Evolutionary conservation across 2,329 filamentous ascomycete species (phyloP), one percentile per base, ranked within the genome.

Genomic region (Ciborinia camelliae): DNA sequence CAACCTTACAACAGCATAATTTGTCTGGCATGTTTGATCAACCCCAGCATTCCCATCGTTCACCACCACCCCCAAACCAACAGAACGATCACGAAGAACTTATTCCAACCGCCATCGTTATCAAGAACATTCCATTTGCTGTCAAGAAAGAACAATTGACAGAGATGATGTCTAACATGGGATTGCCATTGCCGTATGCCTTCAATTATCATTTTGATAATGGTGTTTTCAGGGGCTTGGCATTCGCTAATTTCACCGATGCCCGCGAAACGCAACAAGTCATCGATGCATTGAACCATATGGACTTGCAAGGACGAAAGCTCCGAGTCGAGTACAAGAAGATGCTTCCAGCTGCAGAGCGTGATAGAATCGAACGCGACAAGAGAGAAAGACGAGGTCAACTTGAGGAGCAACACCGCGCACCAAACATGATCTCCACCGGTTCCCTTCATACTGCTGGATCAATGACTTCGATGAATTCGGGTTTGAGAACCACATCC

Each of bases 121-220:
- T 99, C 79, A 99, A 99, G 81, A 99, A 99, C 76, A 99, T 99
- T 45, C 95, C 96, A 0, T 99, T 99, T 76, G 95, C 96, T 35
- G 92, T 98, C 65, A 93, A 97, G 77, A 98, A 98, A 79, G 95
- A 99, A 78, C 92, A 94, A 73, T 83, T 99, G 47, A 91, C 96
- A 41, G 87, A 89, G 68, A 84, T 97, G 71, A 99, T 99, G 95
- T 91, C 93, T 10, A 91, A 97, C 26, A 86, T 98, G 84, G 90
- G 92, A 70, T 84, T 99, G 47, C 95, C 95, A 1, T 86, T 98
- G 71, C 95, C 95, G 0, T 99, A 99, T 75, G 95, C 95, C 15
- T 99, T 99, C 83, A 99, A 99, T 81, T 98, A 99, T 75, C 95
- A 99, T 78, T 99, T 99, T 75, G 95, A 99, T 76, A 96, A 96